phyloP scores from a whole-genome alignment of 2,329 filamentous ascomycete genomes.

The Alternaria arbusti region DNA sequence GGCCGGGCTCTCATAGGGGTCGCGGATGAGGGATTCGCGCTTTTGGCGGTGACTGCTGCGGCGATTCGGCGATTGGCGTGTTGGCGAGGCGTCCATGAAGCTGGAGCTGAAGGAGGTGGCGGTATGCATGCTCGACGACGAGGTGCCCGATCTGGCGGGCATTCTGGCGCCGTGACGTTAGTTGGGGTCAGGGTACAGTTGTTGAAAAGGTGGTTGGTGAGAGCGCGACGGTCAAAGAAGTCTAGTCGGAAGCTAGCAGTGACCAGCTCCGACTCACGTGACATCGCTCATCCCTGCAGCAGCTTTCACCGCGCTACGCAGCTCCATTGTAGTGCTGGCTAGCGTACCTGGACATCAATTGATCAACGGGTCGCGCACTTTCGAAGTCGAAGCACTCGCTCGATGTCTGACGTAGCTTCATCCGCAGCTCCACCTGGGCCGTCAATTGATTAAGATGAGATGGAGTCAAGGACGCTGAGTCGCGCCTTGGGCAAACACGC shows the following conservation, averaged over 20 bases:
- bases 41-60: conserved; percentile 32
- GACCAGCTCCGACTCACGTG: conserved; percentile 19
- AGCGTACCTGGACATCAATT: not conserved
- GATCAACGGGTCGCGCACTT: not conserved
- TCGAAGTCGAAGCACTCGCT: not conserved
- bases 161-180: conserved; percentile 23
- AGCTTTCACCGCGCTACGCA: conserved; percentile 7
- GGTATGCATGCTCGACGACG: conserved; percentile 45
- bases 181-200: conserved; percentile 9
- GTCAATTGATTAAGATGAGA: not conserved
- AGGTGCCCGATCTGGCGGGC: conserved; percentile 42
- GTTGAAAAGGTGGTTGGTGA: conserved; percentile 33
- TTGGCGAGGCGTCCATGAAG: conserved; percentile 38
- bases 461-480: conserved; percentile 5
- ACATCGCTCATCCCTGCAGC: conserved; percentile 19
- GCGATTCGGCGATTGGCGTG: conserved; percentile 41
- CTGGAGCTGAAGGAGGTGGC: conserved; percentile 41
- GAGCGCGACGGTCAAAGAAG: conserved; percentile 16
- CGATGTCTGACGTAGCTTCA: not conserved
- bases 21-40: conserved; percentile 28
- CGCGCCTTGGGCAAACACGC: conserved; percentile 1
- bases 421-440: not conserved
- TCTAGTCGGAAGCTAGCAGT: conserved; percentile 3
- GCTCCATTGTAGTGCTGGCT: not conserved
- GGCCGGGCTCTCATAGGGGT: conserved; percentile 42